Percentiles rank a stretch among this genome's conserved stretches.
Evolutionary conservation across 352 stramenopile species (phyloP).

Genomic region (Globisporangium iwayamae): DNA sequence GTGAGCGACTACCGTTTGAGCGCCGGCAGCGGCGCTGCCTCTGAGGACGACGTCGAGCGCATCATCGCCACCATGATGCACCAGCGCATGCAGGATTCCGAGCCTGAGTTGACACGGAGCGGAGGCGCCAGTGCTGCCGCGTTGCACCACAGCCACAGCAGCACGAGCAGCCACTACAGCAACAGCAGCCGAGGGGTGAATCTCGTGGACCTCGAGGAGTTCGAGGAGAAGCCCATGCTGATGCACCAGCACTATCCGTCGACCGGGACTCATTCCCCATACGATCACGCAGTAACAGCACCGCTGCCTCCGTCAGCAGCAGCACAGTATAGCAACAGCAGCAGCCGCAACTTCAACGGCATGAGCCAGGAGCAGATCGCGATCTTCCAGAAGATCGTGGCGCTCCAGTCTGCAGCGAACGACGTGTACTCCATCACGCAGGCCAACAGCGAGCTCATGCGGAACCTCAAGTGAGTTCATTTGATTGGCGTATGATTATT

Average conservation of each 20-base stretch:
- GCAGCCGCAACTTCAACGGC: neutral
- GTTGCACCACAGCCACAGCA: neutral
- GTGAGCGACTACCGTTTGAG: conserved; percentile 14
- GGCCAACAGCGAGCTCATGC: conserved; percentile 44
- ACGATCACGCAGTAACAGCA: neutral
- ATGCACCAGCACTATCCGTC: neutral
- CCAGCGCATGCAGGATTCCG: neutral
- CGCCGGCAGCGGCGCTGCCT: conserved; percentile 9
- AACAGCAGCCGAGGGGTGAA: neutral
- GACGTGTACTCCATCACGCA: conserved; percentile 39
- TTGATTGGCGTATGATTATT: neutral
- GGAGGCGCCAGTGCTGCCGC: neutral
- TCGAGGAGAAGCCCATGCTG: conserved; percentile 8
- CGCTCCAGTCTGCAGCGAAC: conserved; percentile 34
- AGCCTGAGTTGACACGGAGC: neutral
- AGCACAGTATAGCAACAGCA: neutral
- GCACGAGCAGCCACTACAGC: neutral
- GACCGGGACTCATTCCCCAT: neutral
- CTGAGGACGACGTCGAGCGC: conserved; percentile 15
- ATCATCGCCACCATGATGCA: conserved; percentile 12
- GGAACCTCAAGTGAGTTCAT: conserved; percentile 9
- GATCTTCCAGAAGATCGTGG: conserved; percentile 31
- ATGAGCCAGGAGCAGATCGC: conserved; percentile 12
- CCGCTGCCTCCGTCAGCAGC: neutral
- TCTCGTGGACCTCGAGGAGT: neutral